phyloP scores from a whole-genome alignment of 805 yeast genomes.

The Peterozyma toletana region DNA sequence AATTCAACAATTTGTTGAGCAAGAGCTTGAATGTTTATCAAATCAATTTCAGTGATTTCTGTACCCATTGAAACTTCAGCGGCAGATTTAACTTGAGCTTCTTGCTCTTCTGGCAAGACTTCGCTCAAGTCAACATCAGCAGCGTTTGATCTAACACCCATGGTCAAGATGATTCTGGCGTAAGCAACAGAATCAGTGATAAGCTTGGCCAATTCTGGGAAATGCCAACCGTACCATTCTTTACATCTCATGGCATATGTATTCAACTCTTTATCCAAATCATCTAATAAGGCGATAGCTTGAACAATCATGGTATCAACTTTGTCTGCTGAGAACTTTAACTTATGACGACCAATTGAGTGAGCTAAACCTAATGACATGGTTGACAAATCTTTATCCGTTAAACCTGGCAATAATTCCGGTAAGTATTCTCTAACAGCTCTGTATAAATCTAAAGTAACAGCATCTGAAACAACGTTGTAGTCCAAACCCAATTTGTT shows the following conservation, averaged over 20 bases:
- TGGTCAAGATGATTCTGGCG: conserved; percentile 86
- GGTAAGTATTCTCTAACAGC: conserved; percentile 93
- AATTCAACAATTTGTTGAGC: conserved; percentile 97
- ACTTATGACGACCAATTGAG: conserved; percentile 96
- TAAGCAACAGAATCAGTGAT: conserved; percentile 93
- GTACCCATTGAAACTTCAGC: conserved; percentile 99
- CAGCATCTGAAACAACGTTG: conserved; percentile 89
- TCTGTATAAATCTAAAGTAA: conserved; percentile 89
- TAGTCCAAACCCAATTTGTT: conserved; percentile 88
- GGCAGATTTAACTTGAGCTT: conserved; percentile 87
- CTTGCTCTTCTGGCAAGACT: conserved; percentile 88
- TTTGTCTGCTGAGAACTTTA: conserved; percentile 95
- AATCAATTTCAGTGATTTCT: conserved; percentile 88
- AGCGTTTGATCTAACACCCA: conserved; percentile 93
- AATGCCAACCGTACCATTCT: conserved; percentile 99
- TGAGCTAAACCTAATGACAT: conserved; percentile 99
- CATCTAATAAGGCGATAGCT: conserved; percentile 95
- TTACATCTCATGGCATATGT: conserved; percentile 98
- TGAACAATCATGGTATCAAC: conserved; percentile 99
- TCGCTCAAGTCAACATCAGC: conserved; percentile 84
- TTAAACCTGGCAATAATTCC: conserved; percentile 87
- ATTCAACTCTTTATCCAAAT: conserved; percentile 94
- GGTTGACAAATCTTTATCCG: conserved; percentile 75
- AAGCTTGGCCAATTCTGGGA: conserved; percentile 98
- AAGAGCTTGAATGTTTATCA: conserved; percentile 78